Evolutionary conservation across 768 basidiomycete species (phyloP).

Genomic region (Tremella yokohamensis): DNA sequence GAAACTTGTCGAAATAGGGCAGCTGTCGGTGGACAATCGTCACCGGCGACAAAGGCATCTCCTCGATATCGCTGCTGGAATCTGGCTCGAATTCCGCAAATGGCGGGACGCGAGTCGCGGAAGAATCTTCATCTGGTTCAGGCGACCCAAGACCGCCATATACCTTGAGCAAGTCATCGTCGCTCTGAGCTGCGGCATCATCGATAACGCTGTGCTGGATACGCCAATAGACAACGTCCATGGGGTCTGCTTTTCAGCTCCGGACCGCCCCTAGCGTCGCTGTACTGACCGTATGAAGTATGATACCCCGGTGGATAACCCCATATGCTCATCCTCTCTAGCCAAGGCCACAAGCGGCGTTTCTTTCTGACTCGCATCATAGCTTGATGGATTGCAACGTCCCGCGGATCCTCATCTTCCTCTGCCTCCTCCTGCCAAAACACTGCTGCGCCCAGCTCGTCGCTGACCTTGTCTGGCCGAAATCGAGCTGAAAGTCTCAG

Average conservation of each 20-base stretch:
- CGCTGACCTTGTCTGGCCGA: slow-evolving; percentile 24
- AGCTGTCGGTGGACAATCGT: not conserved
- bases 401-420: slow-evolving; percentile 11
- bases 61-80: not conserved
- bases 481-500: slow-evolving; percentile 22
- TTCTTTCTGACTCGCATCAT: slow-evolving; percentile 6
- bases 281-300: slow-evolving; percentile 23
- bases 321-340: slow-evolving; percentile 32
- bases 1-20: not conserved
- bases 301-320: slow-evolving; percentile 45
- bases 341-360: slow-evolving; percentile 32
- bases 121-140: not conserved
- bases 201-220: slow-evolving; percentile 8
- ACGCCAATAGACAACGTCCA: slow-evolving; percentile 20
- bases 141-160: slow-evolving; percentile 18
- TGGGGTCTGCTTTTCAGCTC: slow-evolving; percentile 26
- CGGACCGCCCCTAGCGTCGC: not conserved
- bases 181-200: slow-evolving; percentile 9
- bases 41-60: not conserved
- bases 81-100: too few species aligned
- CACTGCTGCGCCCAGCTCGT: slow-evolving; percentile 25
- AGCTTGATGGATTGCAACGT: not conserved
- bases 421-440: slow-evolving; percentile 18
- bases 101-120: not conserved
- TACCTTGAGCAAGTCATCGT: slow-evolving; percentile 24